Base-by-base conservation (phyloP, 495 filamentous ascomycete species). In the Jackrogersella multiformis region DNA sequence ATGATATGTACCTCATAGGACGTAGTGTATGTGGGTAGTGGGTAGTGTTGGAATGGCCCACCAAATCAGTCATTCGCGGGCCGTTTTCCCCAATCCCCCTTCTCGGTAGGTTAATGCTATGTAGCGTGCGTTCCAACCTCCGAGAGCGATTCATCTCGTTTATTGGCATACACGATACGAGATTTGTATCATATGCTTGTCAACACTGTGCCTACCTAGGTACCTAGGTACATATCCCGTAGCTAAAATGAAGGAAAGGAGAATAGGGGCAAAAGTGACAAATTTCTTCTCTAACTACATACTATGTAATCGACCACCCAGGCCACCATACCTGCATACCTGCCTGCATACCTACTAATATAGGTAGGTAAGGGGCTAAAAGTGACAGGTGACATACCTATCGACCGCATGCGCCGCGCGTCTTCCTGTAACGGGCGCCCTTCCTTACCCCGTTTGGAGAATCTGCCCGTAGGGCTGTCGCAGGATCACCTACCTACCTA, bases 31-130 rank as follows among this genome's bases (percentile, higher is more conserved):
- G n/a, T n/a, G n/a, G n/a, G n/a, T n/a, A n/a, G n/a, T n/a, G n/a
- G n/a, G n/a, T n/a, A 42, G 48, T 35, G 30, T 56, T 55, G 18
- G 51, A 56, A 41, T 34, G 67, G 45, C 35, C 67, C 67, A 65
- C 61, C 67, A 65, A 69, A 65, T 64, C 66, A 60, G 60, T 69
- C 67, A 69, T 61, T 46, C 51, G 55, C 61, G 61, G 67, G 42
- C 61, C 67, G 61, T 69, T 55, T 51, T 56, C 67, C 55, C 67
- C 61, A 56, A 65, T 69, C 52, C 67, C 61, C 56, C 48, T 61
- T 49, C 51, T 69, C 67, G 61, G 67, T 69, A 69, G 48, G 46
- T 34, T 41, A 38, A 36, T n/a, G n/a, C n/a, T n/a, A n/a, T n/a
- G n/a, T 59, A 64, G 55, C 46, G 44, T 45, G 28, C 56, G 38